Evolutionary conservation across 306 rosid species (phyloP), one percentile per base, ranked within the genome.

Genomic region (Vigna radiata): DNA sequence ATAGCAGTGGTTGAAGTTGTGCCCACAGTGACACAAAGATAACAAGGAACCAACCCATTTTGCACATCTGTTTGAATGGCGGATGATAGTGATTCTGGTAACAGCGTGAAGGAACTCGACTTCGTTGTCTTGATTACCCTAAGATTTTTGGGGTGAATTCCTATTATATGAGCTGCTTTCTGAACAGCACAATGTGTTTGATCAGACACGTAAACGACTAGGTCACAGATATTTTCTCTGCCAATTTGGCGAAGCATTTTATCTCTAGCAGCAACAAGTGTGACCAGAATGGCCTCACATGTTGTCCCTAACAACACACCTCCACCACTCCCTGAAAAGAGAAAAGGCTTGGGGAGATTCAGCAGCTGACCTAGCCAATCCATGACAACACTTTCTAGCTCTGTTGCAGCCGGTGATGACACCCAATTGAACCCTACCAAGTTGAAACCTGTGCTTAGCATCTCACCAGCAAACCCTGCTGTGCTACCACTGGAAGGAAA

Each of bases 341-440:
- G 84, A 72, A 88, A 90, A 3, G 56, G 1, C 4, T 75, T 21
- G 0, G 92, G 95, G 7, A 90, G 87, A 3, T 75, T 75, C 18
- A 90, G 84, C 72, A 60, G 68, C 31, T 68, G 52, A 4, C 82
- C 96, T 7, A 90, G 84, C 96, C 92, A 90, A 71, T 90, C 89
- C 85, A 86, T 88, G 76, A 90, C 92, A 15, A 53, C 33, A 53
- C 58, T 88, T 80, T 90, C 96, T 2, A 86, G 79, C 74, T 86
- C 95, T 0, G 95, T 90, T 15, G 89, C 90, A 7, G 92, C 95
- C 0, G 95, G 92, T 0, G 95, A 88, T 2, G 95, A 80, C 0
- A 79, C 56, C 95, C 95, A 90, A 61, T 88, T 90, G 76, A 88
- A 90, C 0, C 92, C 90, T 19, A 81, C 87, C 11, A 87, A 66